Evolutionary conservation across 176 grass and related monocot genomes (phyloP), one percentile per base, ranked within the genome.

Genomic region (Calamus simplicifolius): DNA sequence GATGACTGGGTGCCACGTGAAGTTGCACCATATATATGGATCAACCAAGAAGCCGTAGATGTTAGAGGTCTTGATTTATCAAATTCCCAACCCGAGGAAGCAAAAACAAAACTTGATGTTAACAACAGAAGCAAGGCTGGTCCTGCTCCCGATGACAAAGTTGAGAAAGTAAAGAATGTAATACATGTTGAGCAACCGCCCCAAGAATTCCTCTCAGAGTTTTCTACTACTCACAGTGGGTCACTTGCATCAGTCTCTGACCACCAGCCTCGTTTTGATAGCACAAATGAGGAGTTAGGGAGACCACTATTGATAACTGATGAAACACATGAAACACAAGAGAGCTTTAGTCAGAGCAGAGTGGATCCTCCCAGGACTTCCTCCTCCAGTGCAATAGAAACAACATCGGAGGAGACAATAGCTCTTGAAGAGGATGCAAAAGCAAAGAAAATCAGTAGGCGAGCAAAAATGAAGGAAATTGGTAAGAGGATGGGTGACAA

Each of bases 401-500:
- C 71, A 2, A 63, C 59, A 0, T 73, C 67, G 48, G 81, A 97
- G 59, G 70, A 73, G 6, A 35, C 63, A 13, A n/a, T 66, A 2
- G 18, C 58, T 16, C 12, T 49, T 64, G 83, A 63, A 50, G 84
- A 92, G 12, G 93, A 91, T 4, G 49, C 15, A 0, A 85, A 78
- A 62, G 61, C 56, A 73, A 89, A 73, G 68, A 60, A 68, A 5
- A 71, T 3, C 6, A 48, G 81, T 16, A 78, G 78, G 50, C 74
- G 87, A 66, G 76, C 80, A 50, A 85, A 62, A 30, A 87, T 97
- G 87, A 63, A 91, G 87, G 87, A 91, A 71, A 82, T 97, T 5
- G 69, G 75, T 61, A 97, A 88, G 77, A 79, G 67, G 75, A 56
- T 97, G 77, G 92, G 83, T 16, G 92, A 82, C 70, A 97, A 97